Evolutionary conservation across 1,284 basidiomycete species (phyloP), one percentile per base, ranked within the genome.

Genomic region (Moesziomyces globuligerus): DNA sequence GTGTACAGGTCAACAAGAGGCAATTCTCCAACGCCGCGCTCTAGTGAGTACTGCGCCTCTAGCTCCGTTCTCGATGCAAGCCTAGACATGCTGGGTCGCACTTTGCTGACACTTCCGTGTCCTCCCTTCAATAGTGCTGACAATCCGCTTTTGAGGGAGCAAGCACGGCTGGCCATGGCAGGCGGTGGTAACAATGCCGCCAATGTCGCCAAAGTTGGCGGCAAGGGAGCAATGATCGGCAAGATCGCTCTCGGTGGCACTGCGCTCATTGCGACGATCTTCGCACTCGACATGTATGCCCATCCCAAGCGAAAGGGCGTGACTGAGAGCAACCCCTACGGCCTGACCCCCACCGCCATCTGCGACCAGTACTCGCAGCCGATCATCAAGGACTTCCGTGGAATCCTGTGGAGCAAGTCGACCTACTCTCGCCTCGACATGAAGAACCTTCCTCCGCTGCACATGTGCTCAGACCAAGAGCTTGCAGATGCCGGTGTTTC

Each of bases 401-500:
- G 60, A 3, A 34, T 45, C 4, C 9, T 56, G 28, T 70, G 59
- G 59, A 62, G 54, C 56, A 58, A 59, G 48, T 69, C 66, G 40
- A 62, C 66, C 0, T 54, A 50, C 25, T 18, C 47, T 8, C 55
- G 48, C 15, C 9, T 58, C n/a, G 55, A 58, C 40, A 2, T 34
- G 15, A 49, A 52, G 10, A 47, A 68, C 20, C 53, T 48, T 24
- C 45, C 46, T 7, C 44, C 47, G 1, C 15, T 52, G 20, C 52
- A 67, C 11, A 18, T 17, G 1, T 67, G 64, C 40, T 18, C 49
- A 4, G 24, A 32, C 0, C 40, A 46, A n/a, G 55, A 58, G 40
- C 24, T 55, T 6, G 20, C 9, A 3, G 42, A 50, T 29, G 38
- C 24, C 13, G 42, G 52, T 13, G 47, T 15, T 11, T 10, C 26